A percentile compares a stretch with the other conserved stretches of the same genome.
phyloP scores from a whole-genome alignment of 2,329 filamentous ascomycete genomes.

The Cladosporium austrohemisphaericum region DNA sequence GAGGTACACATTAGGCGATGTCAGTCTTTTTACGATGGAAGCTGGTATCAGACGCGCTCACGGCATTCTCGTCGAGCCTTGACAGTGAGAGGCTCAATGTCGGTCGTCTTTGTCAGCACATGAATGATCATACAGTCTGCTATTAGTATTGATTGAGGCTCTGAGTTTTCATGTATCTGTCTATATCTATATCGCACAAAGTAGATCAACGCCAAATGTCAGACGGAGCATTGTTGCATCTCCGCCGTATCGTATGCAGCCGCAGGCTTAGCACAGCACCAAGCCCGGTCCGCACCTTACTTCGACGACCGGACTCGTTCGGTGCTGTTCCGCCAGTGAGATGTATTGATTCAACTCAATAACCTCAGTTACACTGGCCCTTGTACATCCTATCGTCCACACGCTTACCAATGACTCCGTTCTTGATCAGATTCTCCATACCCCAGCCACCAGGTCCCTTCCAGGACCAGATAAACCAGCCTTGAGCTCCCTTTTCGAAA shows the following conservation, averaged over 20 bases:
- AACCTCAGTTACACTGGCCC: slow-evolving; percentile 22
- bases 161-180: neutral
- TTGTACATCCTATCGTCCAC: slow-evolving; percentile 32
- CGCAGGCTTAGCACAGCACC: too few species aligned
- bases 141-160: too few species aligned
- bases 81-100: too few species aligned
- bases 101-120: too few species aligned
- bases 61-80: too few species aligned
- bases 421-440: slow-evolving; percentile 38
- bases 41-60: too few species aligned
- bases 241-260: neutral
- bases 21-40: too few species aligned
- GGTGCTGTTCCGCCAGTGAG: too few species aligned
- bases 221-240: neutral
- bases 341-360: too few species aligned
- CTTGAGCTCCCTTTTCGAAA: slow-evolving; percentile 39
- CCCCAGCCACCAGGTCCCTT: slow-evolving; percentile 42
- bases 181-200: neutral
- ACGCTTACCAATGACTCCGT: slow-evolving; percentile 39
- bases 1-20: too few species aligned
- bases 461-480: slow-evolving; percentile 45
- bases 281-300: too few species aligned
- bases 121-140: too few species aligned
- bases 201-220: neutral
- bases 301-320: slow-evolving; percentile 1